Evolutionary conservation across 345 rosid species (phyloP).

Genomic region (Aegle marmelos): DNA sequence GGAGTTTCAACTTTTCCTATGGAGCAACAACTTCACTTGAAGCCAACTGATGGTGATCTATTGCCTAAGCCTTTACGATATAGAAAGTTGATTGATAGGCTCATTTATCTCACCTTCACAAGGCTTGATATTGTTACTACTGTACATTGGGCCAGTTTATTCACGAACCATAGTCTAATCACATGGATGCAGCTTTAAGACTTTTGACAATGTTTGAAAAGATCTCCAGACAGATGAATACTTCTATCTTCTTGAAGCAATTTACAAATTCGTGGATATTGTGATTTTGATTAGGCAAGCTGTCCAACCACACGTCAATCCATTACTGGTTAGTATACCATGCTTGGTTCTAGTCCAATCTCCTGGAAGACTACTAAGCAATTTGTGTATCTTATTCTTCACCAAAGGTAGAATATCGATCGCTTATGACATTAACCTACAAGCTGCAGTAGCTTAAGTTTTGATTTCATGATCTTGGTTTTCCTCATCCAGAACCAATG

Average conservation of each 20-base stretch:
- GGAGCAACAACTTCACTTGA: too few species aligned
- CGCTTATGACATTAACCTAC: neutral
- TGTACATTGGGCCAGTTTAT: neutral
- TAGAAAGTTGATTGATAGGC: neutral
- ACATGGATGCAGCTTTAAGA: neutral
- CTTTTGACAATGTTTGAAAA: neutral
- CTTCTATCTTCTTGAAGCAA: neutral
- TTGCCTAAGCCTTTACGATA: too few species aligned
- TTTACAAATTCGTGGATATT: neutral
- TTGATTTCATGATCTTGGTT: neutral
- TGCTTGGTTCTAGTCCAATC: neutral
- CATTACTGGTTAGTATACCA: neutral
- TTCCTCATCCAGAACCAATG: neutral
- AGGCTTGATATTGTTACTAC: neutral
- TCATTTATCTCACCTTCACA: neutral
- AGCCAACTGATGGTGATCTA: too few species aligned
- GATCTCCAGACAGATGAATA: neutral
- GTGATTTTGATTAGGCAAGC: neutral
- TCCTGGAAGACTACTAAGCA: neutral
- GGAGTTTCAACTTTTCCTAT: too few species aligned
- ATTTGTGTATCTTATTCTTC: neutral
- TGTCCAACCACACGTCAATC: neutral
- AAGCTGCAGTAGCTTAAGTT: neutral
- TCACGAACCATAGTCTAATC: neutral
- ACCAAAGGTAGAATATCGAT: neutral